These are phyloP conservation scores for Saccharomyces pastorianus DNA, from an alignment of 1,139 yeast genomes.

Conservation along the genomic window DNA sequence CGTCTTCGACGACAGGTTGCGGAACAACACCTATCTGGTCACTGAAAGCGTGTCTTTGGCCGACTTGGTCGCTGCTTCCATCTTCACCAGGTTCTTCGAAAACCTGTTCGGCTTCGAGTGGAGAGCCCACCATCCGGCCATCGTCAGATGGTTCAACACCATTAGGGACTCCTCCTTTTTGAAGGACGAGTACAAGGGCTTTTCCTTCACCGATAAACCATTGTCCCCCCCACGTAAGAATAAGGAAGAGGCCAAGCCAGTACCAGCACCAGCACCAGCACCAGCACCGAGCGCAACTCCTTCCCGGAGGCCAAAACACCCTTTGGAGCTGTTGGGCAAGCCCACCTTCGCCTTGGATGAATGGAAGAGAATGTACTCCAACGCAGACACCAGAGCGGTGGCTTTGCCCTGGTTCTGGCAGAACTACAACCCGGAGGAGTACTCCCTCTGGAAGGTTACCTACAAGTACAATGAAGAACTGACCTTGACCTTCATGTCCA, in stretches of 20 bases:
- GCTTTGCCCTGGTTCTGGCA: slow-evolving; percentile 99
- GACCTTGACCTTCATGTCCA: slow-evolving; percentile 95
- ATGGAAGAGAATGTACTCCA: slow-evolving; percentile 96
- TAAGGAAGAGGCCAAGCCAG: slow-evolving; percentile 38
- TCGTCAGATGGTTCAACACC: slow-evolving; percentile 83
- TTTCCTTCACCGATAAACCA: slow-evolving; percentile 58
- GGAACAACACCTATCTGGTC: slow-evolving; percentile 75
- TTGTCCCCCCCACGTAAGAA: slow-evolving; percentile 72
- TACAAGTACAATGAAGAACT: slow-evolving; percentile 98
- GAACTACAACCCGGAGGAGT: slow-evolving; percentile 84
- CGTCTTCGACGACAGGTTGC: slow-evolving; percentile 57
- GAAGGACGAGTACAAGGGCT: slow-evolving; percentile 39
- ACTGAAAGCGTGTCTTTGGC: slow-evolving; percentile 86
- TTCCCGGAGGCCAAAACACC: slow-evolving; percentile 75
- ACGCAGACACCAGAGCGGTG: slow-evolving; percentile 89
- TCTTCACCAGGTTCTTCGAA: slow-evolving; percentile 58
- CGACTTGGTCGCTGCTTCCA: slow-evolving; percentile 61
- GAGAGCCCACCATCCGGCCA: slow-evolving; percentile 66
- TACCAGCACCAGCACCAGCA: too few species aligned
- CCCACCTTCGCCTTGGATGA: slow-evolving; percentile 71
- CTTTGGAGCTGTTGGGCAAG: slow-evolving; percentile 75
- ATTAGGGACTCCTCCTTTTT: slow-evolving; percentile 51
- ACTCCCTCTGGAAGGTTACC: slow-evolving; percentile 92
- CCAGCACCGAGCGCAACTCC: slow-evolving; percentile 34
- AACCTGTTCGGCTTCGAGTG: slow-evolving; percentile 65